These are phyloP conservation scores for Monilinia fructicola DNA, from an alignment of 2,329 filamentous ascomycete genomes.

Conservation along the genomic window DNA sequence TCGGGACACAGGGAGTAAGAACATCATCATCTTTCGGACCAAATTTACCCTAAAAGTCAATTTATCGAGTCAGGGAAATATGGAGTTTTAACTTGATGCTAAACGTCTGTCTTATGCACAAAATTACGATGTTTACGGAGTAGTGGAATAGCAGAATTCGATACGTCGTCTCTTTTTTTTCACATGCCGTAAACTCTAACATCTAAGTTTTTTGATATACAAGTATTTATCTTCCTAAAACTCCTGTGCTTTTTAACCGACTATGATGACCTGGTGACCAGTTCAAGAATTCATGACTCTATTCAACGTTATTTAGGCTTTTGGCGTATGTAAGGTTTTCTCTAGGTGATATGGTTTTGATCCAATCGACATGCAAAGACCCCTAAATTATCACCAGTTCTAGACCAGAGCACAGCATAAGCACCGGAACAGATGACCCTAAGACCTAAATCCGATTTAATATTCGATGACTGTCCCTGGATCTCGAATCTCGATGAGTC, in stretches of 20 bases:
- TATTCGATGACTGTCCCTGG: neutral
- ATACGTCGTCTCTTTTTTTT: neutral
- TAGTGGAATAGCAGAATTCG: neutral
- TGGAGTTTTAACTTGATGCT: neutral
- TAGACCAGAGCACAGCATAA: conserved; percentile 2
- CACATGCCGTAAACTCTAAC: neutral
- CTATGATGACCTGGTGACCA: neutral
- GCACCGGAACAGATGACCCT: no score
- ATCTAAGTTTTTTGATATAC: neutral
- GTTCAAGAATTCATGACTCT: neutral
- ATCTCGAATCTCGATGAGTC: neutral
- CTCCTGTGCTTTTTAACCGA: neutral
- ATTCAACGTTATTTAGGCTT: neutral
- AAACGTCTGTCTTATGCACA: conserved; percentile 9
- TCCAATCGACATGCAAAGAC: conserved; percentile 2
- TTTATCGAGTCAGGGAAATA: conserved; percentile 16
- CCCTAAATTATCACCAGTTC: conserved; percentile 8
- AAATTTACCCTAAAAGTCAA: conserved; percentile 10
- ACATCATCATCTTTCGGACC: conserved; percentile 13
- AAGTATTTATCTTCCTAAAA: neutral
- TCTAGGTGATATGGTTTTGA: conserved; percentile 8
- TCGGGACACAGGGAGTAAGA: conserved; percentile 13
- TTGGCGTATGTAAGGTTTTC: conserved; percentile 3
- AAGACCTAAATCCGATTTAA: neutral
- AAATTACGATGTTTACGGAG: neutral